Evolutionary conservation across 192 early-diverging fungal species (phyloP).

Genomic region (Coemansia sp.): DNA sequence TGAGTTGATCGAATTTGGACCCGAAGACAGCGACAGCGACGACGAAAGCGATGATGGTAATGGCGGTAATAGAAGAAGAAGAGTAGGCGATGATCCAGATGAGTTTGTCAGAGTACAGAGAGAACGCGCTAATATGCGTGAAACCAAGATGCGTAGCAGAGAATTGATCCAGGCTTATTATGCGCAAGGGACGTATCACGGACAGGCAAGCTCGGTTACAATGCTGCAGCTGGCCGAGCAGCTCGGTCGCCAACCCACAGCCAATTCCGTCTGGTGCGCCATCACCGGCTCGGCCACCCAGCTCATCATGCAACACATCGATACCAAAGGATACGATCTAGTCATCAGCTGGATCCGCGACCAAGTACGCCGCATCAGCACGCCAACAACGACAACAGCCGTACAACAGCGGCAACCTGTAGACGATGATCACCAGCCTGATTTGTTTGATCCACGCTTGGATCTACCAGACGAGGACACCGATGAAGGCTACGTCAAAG

Average conservation of each 20-base stretch:
- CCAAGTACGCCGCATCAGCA: constrained; percentile 66
- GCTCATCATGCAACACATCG: constrained; percentile 73
- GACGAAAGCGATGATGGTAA: neutral
- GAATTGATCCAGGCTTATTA: constrained; percentile 76
- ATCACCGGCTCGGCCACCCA: constrained; percentile 82
- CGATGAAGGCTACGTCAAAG: constrained; percentile 34
- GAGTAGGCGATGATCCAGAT: constrained; percentile 41
- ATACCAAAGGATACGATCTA: constrained; percentile 65
- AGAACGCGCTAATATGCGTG: constrained; percentile 26
- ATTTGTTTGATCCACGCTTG: constrained; percentile 26
- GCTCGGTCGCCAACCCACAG: constrained; percentile 64
- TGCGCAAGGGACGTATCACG: constrained; percentile 74
- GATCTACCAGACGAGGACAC: constrained; percentile 28
- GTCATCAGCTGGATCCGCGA: constrained; percentile 68
- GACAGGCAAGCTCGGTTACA: constrained; percentile 71
- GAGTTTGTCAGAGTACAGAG: constrained; percentile 54
- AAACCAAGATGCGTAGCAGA: constrained; percentile 41
- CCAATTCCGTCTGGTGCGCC: constrained; percentile 83
- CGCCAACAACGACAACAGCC: neutral
- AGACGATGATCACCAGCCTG: too few species aligned
- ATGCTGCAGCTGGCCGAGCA: constrained; percentile 75
- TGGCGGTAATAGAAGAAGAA: constrained; percentile 2
- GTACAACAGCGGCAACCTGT: too few species aligned
- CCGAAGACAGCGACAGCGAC: neutral
- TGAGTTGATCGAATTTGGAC: constrained; percentile 6